These are phyloP conservation scores for Aspergillus brunneoviolaceus DNA, from an alignment of 2,329 filamentous ascomycete genomes.

Conservation along the genomic window DNA sequence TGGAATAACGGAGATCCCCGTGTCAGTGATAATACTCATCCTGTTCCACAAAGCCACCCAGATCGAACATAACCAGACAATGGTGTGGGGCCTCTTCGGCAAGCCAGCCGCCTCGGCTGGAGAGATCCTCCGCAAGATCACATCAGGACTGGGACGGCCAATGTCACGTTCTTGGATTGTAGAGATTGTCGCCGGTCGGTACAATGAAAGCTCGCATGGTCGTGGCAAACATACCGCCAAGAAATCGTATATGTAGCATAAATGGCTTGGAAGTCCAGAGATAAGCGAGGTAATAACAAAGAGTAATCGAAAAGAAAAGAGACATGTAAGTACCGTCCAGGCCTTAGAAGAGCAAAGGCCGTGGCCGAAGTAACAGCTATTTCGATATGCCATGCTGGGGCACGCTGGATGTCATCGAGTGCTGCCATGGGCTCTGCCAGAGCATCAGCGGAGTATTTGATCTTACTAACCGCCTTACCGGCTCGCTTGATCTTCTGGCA, in stretches of 20 bases:
- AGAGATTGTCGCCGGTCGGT: background rate
- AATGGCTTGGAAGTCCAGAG: background rate
- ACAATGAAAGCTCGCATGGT: background rate
- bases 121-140: too few relatives aligned
- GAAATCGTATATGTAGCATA: background rate
- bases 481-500: slow-evolving; percentile 65
- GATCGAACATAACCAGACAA: too few relatives aligned
- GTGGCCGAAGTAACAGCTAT: background rate
- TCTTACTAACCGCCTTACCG: slow-evolving; percentile 61
- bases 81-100: too few relatives aligned
- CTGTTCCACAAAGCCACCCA: too few relatives aligned
- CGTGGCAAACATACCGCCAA: background rate
- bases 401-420: slow-evolving; percentile 21
- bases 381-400: background rate
- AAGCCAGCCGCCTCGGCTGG: too few relatives aligned
- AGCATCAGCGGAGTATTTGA: slow-evolving; percentile 34
- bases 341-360: background rate
- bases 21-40: too few relatives aligned
- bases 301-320: background rate
- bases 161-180: background rate
- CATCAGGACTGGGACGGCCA: too few relatives aligned
- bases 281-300: background rate
- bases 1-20: too few relatives aligned
- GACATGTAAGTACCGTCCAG: background rate
- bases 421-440: slow-evolving; percentile 34